These are phyloP conservation scores for Clarireedia paspali DNA, from an alignment of 2,329 filamentous ascomycete genomes.

Conservation along the genomic window DNA sequence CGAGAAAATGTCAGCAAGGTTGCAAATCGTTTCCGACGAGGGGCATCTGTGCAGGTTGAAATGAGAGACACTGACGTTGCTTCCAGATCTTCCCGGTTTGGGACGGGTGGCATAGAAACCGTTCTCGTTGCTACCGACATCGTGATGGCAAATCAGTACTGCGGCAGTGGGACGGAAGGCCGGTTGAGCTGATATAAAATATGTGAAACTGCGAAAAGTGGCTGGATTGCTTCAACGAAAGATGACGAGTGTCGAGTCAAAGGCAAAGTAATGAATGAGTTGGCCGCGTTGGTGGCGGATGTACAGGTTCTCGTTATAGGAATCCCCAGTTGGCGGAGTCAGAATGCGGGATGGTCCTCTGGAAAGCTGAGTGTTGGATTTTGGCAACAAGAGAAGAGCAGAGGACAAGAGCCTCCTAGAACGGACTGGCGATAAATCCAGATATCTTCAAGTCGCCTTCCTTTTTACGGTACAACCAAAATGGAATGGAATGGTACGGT, in stretches of 20 bases:
- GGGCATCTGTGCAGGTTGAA: background rate
- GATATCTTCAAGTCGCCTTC: too few species aligned
- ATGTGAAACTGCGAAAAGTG: background rate
- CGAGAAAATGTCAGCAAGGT: background rate
- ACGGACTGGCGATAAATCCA: too few species aligned
- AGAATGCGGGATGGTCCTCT: too few species aligned
- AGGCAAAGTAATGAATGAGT: too few species aligned
- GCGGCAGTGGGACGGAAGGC: background rate
- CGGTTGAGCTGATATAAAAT: background rate
- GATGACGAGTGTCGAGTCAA: background rate
- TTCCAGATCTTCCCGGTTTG: conserved; percentile 54
- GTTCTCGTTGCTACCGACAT: conserved; percentile 17
- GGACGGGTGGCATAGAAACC: conserved; percentile 44
- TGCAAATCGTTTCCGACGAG: background rate
- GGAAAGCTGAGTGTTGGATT: background rate
- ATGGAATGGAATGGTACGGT: too few species aligned
- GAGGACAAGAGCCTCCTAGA: too few species aligned
- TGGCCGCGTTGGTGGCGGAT: too few species aligned
- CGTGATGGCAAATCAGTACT: background rate
- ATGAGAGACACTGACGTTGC: conserved; percentile 45
- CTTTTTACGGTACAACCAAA: too few species aligned
- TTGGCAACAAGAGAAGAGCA: too few species aligned
- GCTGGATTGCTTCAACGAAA: background rate
- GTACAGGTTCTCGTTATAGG: too few species aligned
- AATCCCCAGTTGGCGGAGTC: too few species aligned